These are phyloP conservation scores for Durotheca rogersii DNA, from an alignment of 495 filamentous ascomycete genomes.

Conservation along the genomic window DNA sequence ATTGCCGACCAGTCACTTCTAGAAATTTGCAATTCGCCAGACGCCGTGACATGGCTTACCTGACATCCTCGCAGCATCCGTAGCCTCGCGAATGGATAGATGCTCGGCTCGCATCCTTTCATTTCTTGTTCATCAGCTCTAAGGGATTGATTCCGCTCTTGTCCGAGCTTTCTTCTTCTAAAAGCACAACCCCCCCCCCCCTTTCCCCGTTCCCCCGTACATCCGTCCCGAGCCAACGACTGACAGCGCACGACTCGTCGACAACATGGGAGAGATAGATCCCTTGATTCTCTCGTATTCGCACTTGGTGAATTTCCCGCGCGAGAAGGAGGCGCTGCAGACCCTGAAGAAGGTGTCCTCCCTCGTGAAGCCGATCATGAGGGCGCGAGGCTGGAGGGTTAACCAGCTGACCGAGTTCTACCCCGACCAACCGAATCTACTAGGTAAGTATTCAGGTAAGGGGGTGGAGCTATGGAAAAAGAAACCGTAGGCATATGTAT, in stretches of 20 bases:
- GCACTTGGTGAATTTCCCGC: conserved; percentile 71
- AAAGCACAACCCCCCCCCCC: too few species aligned
- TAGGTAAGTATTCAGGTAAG: conserved; percentile 67
- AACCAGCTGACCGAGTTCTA: conserved; percentile 82
- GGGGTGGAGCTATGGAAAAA: too few species aligned
- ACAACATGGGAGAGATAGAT: conserved; percentile 66
- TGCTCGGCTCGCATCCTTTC: background rate
- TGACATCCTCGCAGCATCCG: conserved; percentile 11
- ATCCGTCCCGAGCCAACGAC: too few species aligned
- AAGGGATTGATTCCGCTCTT: too few species aligned
- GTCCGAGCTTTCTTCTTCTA: too few species aligned
- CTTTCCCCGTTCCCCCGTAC: too few species aligned
- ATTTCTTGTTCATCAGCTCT: conserved; percentile 5
- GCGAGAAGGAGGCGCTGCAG: conserved; percentile 77
- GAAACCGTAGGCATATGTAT: too few species aligned
- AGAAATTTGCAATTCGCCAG: conserved; percentile 6
- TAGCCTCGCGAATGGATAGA: conserved; percentile 12
- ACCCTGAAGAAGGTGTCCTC: conserved; percentile 81
- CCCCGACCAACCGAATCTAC: conserved; percentile 68
- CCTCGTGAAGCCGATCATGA: conserved; percentile 93
- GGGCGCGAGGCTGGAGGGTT: conserved; percentile 78
- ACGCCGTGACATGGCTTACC: conserved; percentile 14
- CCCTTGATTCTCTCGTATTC: conserved; percentile 72
- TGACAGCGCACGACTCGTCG: too few species aligned
- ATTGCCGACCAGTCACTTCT: conserved; percentile 9